Evolutionary conservation across 1,284 basidiomycete genomes (phyloP), one percentile per base, ranked within the genome.

Genomic region (Grifola frondosa): DNA sequence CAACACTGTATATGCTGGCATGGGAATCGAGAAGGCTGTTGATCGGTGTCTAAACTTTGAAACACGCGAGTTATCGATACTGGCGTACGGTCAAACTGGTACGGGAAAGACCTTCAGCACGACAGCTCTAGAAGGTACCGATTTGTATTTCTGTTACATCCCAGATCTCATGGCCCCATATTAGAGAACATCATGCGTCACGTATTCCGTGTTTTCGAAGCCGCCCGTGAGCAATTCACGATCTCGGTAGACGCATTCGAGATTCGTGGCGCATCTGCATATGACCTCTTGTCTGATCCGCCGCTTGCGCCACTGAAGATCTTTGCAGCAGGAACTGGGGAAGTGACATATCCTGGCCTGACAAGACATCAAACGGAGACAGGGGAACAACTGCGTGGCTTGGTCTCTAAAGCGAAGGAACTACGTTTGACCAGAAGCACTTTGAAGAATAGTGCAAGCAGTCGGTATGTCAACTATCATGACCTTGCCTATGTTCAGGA

Each of bases 41-140:
- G 7, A 29, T 15, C 13, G 25, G 21, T 23, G 25, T 13, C 7
- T 37, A 7, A 13, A 16, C 3, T 22, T 30, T 16, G 21, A 30
- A 11, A 28, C 32, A 11, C 24, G 33, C 11, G 34, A 38, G 34
- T 24, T 38, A 9, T 44, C 23, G 17, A 28, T 39, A 3, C 37
- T 37, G 8, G 42, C 42, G 4, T 39, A 44, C 23, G 42, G 42
- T 10, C 42, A 44, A 31, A 39, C 42, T 4, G 37, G 42, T 15
- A 37, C 35, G 7, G 42, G 42, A 12, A 44, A 44, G 35, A 44
- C 42, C 6, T 38, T 26, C 41, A 42, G 22, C 26, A 36, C 35
- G 15, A 44, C 42, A 16, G 28, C 36, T 12, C 20, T 41, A 13
- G 40, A 41, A 34, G 40, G 30, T 40, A 5, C 26, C 7, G n/a